phyloP scores from a whole-genome alignment of 768 basidiomycete species.

The Mycena metata region DNA sequence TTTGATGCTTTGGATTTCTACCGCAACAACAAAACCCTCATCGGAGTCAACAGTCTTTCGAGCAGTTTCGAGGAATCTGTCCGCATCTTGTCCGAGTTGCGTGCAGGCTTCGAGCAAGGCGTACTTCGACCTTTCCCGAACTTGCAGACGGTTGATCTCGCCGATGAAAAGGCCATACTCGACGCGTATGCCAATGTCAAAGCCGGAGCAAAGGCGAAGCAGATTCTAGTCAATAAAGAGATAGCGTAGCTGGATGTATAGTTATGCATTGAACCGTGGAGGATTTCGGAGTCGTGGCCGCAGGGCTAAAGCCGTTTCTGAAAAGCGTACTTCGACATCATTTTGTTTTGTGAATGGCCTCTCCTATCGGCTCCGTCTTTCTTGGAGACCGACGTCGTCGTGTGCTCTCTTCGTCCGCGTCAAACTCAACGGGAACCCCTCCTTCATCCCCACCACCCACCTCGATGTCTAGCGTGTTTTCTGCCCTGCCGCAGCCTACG shows the following conservation, averaged over 20 bases:
- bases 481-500: conserved; percentile 43
- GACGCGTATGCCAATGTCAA: conserved; percentile 25
- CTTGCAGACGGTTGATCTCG: conserved; percentile 14
- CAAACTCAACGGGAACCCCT: conserved; percentile 54
- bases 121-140: conserved; percentile 10
- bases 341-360: conserved; percentile 52
- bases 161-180: conserved; percentile 10
- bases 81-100: conserved; percentile 15
- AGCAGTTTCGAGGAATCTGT: conserved; percentile 10
- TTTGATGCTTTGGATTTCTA: conserved; percentile 30
- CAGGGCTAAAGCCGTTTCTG: not conserved
- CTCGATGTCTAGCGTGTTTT: conserved; percentile 52
- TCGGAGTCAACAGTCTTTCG: conserved; percentile 10
- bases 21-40: conserved; percentile 17
- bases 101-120: conserved; percentile 25
- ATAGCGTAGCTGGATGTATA: not conserved
- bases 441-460: conserved; percentile 58
- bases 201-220: conserved; percentile 20
- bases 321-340: not conserved
- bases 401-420: conserved; percentile 68
- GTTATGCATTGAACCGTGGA: not conserved
- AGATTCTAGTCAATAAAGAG: conserved; percentile 23
- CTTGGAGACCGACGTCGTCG: conserved; percentile 81
- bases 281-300: too few species aligned
- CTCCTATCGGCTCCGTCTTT: conserved; percentile 80